Base-by-base conservation (phyloP, 2,329 filamentous ascomycete species). In the Xylaria multiplex region DNA sequence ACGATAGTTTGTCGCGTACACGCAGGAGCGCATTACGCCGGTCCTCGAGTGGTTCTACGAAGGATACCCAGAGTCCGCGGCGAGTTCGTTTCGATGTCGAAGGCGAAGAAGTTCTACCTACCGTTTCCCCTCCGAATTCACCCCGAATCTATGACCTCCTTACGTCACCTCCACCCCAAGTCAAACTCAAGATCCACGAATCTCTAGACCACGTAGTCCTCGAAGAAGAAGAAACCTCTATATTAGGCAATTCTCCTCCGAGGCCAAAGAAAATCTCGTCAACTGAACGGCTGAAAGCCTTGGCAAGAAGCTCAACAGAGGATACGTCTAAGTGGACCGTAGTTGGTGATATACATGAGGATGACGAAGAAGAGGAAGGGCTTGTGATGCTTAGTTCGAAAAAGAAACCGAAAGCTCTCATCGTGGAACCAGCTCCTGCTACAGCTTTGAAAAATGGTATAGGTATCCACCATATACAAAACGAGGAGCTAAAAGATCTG, bases 41-140 rank as follows among this genome's bases (percentile, higher is more conserved):
- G 55, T 83, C 85, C 1, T 86, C 84, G 6, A 86, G 82, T 71
- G 81, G 79, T 37, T 82, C 84, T 30, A 83, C 81, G 56, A 81
- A 83, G 48, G 66, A 66, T 59, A 79, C 77, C 6, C 80, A 81
- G 49, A 88, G 86, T 71, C 86, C 86, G n/a, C 83, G 87, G 35
- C 82, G 86, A 65, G 88, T 90, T 63, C 86, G 88, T 54, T 90
- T 90, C 69, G 84, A 88, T 43, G 84, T 90, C 52, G 83, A 83
- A 73, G 87, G 87, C 59, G 79, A 83, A 69, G 86, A 90, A 72
- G 86, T 90, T 42, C 78, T 88, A 64, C 86, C 88, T 22, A 88
- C 87, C 52, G 79, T 83, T 30, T 88, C 86, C 24, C 87, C 87
- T 53, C 81, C 82, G 67, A 68, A 69, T 24, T 73, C 72, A 67